phyloP scores from a whole-genome alignment of 805 yeast species.

The Danielozyma ontarioensis region DNA sequence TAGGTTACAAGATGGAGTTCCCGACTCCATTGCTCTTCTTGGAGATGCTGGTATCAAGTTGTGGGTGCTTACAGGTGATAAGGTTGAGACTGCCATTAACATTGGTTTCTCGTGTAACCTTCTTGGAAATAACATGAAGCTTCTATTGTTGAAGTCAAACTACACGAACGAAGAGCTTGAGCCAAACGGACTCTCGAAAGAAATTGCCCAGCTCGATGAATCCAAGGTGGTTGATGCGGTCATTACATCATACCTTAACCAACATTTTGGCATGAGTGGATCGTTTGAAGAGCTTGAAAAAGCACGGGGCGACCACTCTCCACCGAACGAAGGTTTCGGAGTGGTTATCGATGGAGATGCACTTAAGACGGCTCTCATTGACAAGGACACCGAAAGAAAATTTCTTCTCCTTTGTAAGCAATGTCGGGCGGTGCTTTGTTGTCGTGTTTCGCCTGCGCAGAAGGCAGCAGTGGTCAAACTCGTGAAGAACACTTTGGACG shows the following conservation, averaged over 20 bases:
- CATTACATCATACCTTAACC: constrained; percentile 47
- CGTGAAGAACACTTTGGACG: constrained; percentile 69
- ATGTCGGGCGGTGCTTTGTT: constrained; percentile 77
- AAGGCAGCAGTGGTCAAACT: constrained; percentile 78
- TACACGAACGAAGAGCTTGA: constrained; percentile 21
- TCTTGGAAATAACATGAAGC: constrained; percentile 70
- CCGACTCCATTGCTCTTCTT: constrained; percentile 67
- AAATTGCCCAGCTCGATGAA: constrained; percentile 18
- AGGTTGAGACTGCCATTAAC: constrained; percentile 85
- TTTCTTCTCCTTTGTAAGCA: constrained; percentile 71
- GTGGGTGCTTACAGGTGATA: constrained; percentile 87
- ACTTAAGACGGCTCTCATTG: constrained; percentile 40
- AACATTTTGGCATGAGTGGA: constrained; percentile 56
- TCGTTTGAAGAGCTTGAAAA: constrained; percentile 50
- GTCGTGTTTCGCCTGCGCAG: constrained; percentile 86
- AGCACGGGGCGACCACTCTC: constrained; percentile 51
- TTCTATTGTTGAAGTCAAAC: constrained; percentile 49
- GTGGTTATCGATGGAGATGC: constrained; percentile 82
- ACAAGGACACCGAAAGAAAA: constrained; percentile 43
- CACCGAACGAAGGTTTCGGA: constrained; percentile 65
- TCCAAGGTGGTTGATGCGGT: constrained; percentile 40
- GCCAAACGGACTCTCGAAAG: constrained; percentile 13
- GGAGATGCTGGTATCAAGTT: constrained; percentile 76
- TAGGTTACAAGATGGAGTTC: constrained; percentile 81
- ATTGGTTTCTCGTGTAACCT: constrained; percentile 83